Evolutionary conservation across 2,329 filamentous ascomycete genomes (phyloP).

Genomic region (Oidium heveae): DNA sequence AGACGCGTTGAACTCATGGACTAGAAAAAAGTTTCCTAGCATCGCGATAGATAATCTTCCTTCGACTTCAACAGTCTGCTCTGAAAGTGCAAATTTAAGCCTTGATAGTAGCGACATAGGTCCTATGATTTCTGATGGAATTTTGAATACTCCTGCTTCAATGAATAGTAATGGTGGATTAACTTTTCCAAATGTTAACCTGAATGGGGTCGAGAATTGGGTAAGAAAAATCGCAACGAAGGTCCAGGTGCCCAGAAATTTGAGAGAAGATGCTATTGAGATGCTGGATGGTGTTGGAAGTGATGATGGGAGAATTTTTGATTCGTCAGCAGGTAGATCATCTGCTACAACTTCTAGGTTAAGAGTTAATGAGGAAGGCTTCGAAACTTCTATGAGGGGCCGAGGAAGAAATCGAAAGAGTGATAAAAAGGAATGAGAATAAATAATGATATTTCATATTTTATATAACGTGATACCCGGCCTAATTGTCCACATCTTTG

Average conservation of each 20-base stretch:
- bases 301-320: conserved; percentile 22
- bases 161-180: conserved; percentile 13
- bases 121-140: conserved; percentile 20
- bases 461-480: too few relatives aligned
- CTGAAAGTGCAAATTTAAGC: conserved; percentile 31
- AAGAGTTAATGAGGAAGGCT: background rate
- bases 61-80: conserved; percentile 38
- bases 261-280: conserved; percentile 29
- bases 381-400: background rate
- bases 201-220: conserved; percentile 58
- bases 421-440: background rate
- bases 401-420: background rate
- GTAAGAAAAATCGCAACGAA: conserved; percentile 56
- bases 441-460: too few relatives aligned
- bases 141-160: background rate
- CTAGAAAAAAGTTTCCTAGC: conserved; percentile 59
- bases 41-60: conserved; percentile 44
- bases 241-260: conserved; percentile 22
- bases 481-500: too few relatives aligned
- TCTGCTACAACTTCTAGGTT: background rate
- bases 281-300: conserved; percentile 34
- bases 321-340: conserved; percentile 1
- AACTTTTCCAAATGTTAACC: conserved; percentile 35
- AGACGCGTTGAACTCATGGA: conserved; percentile 64
- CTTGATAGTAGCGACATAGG: conserved; percentile 15